Evolutionary conservation across 2,329 filamentous ascomycete species (phyloP), one percentile per base, ranked within the genome.

Genomic region (Dothiorella sarmentorum): DNA sequence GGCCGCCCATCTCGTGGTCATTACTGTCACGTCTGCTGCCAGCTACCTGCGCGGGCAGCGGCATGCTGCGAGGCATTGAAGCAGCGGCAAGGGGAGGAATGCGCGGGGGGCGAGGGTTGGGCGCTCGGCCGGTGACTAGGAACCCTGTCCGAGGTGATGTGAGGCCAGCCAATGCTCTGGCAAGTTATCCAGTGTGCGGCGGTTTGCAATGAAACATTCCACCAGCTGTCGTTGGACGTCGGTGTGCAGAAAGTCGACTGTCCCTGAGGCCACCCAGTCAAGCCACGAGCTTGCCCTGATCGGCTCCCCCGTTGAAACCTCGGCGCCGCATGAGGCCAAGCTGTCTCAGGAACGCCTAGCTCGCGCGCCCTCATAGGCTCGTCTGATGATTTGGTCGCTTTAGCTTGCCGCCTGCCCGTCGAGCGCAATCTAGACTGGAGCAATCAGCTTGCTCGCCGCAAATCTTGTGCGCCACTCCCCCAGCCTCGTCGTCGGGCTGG

Each of bases 171-270:
- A 4, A 20, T 24, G 47, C 31, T 24, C 22, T 20, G 47, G 24
- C 47, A 43, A 55, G 20, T 55, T 37, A 15, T 22, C n/a, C 10
- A 33, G 35, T 37, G 24, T 10, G 35, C 24, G n/a, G n/a, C 26
- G 51, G 24, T 27, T 29, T 35, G 27, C 56, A 38, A 49, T 58
- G 56, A 58, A 58, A 58, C 56, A 58, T 58, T 58, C 56, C 56
- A 58, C 17, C 37, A 33, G 38, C 45, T 44, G 40, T 33, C 37
- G 40, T 24, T 56, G 27, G 27, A 47, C 44, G 52, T 31, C 11
- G 52, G 44, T 56, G 52, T 44, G 52, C 52, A 56, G 52, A 57
- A 45, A n/a, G 55, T 47, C 43, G 42, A 20, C 29, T 37, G 45
- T 51, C 45, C 43, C 44, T 49, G 27, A 49, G 24, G 38, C 38